Evolutionary conservation across 768 basidiomycete species (phyloP), one percentile per base, ranked within the genome.

Genomic region (Nidularia pulvinata): DNA sequence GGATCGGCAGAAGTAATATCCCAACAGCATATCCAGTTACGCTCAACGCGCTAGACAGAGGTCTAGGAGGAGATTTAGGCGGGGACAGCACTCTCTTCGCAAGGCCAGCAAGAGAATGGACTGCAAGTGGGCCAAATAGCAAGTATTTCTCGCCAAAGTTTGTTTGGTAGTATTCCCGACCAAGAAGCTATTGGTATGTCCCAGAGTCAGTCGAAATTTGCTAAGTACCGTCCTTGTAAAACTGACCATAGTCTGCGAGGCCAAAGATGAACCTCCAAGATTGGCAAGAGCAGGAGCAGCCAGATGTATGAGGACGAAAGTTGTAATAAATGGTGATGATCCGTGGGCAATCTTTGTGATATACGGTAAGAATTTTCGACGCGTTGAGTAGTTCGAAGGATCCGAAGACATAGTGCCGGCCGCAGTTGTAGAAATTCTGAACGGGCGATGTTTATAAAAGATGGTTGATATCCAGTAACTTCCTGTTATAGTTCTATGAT

Each of bases 111-210:
- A 81, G 53, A 19, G 84, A 67, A 62, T 95, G 93, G 7, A 86
- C 61, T 33, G 71, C 70, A n/a, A 95, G 68, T 0, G 93, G 92
- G 1, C 72, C 70, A 33, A 89, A 72, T 7, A 94, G 73, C 10
- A 93, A 81, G 43, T 82, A 81, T 39, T 76, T 81, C 67, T 95
- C 91, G 19, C 82, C 81, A 49, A 86, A 77, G 0, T 70, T 52
- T 0, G 87, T 89, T 64, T 94, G 91, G 66, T 95, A 95, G 69
- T 92, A 93, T 69, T 93, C 92, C 50, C 92, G 73, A 7, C 91
- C 90, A 10, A 95, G 74, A 44, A 95, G 73, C 91, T 94, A 59
- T 7, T 43, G 11, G 19, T 14, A 7, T 22, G n/a, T 14, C 33
- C 43, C 32, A n/a, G 36, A 33, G n/a, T 46, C 46, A 32, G 33